phyloP scores from a whole-genome alignment of 2,329 filamentous ascomycete genomes.

The Penicillium occitanis region DNA sequence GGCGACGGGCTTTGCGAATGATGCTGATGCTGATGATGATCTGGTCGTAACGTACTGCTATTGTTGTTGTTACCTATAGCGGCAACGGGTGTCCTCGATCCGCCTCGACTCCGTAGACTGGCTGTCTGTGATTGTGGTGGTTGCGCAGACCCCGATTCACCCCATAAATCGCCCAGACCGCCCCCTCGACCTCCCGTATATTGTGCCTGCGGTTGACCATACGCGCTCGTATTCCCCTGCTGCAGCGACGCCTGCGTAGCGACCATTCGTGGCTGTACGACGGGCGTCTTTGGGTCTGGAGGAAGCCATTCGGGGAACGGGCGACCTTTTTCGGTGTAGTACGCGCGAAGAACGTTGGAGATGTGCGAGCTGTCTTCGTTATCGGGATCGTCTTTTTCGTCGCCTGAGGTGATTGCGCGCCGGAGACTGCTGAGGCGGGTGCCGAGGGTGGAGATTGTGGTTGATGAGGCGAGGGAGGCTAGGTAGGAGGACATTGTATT shows the following conservation, averaged over 20 bases:
- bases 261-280: conserved; percentile 47
- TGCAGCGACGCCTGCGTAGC: conserved; percentile 56
- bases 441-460: conserved; percentile 54
- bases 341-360: conserved; percentile 85
- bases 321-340: conserved; percentile 86
- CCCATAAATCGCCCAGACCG: conserved; percentile 61
- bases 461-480: conserved; percentile 58
- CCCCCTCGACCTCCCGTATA: conserved; percentile 43
- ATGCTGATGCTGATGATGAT: background rate
- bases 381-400: conserved; percentile 47
- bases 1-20: conserved; percentile 31
- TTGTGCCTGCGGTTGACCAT: conserved; percentile 31
- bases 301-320: conserved; percentile 84
- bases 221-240: conserved; percentile 31
- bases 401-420: conserved; percentile 44
- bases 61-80: conserved; percentile 14
- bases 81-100: conserved; percentile 23
- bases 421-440: conserved; percentile 59
- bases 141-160: conserved; percentile 40
- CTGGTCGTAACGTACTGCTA: conserved; percentile 14
- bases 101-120: conserved; percentile 39
- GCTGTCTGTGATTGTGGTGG: conserved; percentile 37
- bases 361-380: conserved; percentile 87
- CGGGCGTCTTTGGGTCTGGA: conserved; percentile 76
- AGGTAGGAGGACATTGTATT: conserved; percentile 75